phyloP scores from a whole-genome alignment of 768 basidiomycete genomes.

The Sistotremastrum suecicum region DNA sequence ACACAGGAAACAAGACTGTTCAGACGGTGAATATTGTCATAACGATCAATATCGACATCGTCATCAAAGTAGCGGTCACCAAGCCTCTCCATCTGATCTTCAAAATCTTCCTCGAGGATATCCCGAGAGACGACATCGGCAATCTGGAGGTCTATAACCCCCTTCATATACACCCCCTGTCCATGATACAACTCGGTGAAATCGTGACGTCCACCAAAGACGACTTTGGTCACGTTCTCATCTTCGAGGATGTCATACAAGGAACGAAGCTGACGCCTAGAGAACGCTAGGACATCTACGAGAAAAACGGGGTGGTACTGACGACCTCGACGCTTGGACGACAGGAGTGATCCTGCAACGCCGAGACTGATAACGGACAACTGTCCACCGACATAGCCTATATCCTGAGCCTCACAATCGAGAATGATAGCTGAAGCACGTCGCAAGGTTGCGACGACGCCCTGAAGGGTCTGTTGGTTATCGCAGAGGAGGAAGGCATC shows the following conservation, averaged over 20 bases:
- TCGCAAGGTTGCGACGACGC: too few relatives aligned
- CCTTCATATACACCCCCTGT: conserved; percentile 16
- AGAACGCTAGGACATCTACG: conserved; percentile 19
- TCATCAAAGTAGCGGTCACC: conserved; percentile 12
- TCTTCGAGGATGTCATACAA: conserved; percentile 18
- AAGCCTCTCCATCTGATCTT: conserved; percentile 15
- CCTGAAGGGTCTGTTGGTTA: too few relatives aligned
- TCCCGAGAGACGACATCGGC: conserved; percentile 22
- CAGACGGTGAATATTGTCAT: too few relatives aligned
- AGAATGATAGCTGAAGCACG: conserved; percentile 11
- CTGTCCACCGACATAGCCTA: conserved; percentile 18
- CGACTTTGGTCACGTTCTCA: conserved; percentile 20
- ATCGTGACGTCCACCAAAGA: conserved; percentile 30
- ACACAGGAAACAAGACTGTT: too few relatives aligned
- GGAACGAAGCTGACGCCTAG: conserved; percentile 9
- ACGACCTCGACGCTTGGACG: too few relatives aligned
- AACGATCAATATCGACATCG: conserved; percentile 1
- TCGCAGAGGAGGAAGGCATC: too few relatives aligned
- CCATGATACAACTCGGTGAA: conserved; percentile 19
- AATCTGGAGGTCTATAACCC: conserved; percentile 27
- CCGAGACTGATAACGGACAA: conserved; percentile 24
- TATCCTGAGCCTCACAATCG: conserved; percentile 26
- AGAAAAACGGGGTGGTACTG: conserved; percentile 18
- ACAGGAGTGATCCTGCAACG: conserved; percentile 10
- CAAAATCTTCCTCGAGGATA: conserved; percentile 14